phyloP scores from a whole-genome alignment of 177 flowering plant genomes.

The Vitis hybrid region DNA sequence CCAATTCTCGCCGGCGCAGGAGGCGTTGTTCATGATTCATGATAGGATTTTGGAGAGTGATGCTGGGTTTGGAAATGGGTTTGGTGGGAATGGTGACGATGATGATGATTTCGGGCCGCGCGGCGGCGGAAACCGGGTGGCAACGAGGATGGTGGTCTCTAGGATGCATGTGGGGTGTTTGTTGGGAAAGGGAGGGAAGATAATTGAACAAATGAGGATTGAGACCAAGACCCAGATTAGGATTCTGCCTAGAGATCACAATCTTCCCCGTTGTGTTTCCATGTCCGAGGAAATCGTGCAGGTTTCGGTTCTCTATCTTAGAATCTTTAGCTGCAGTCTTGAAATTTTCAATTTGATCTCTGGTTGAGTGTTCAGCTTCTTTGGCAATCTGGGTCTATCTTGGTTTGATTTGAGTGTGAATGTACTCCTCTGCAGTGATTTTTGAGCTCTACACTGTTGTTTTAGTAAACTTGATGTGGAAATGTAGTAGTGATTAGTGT shows the following conservation, averaged over 20 bases:
- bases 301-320: slow-evolving; percentile 37
- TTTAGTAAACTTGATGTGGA: too few species aligned
- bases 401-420: too few species aligned
- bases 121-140: slow-evolving; percentile 47
- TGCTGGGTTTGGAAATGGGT: slow-evolving; percentile 30
- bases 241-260: slow-evolving; percentile 85
- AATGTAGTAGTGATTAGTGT: too few species aligned
- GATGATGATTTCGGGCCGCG: slow-evolving; percentile 53
- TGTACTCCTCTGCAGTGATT: too few species aligned
- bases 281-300: slow-evolving; percentile 93
- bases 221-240: slow-evolving; percentile 97
- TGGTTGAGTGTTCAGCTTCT: neutral
- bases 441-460: too few species aligned
- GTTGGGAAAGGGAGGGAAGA: slow-evolving; percentile 96
- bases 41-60: slow-evolving; percentile 88
- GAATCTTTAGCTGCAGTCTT: neutral
- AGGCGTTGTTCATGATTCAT: slow-evolving; percentile 79
- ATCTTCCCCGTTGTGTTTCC: slow-evolving; percentile 77
- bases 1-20: slow-evolving; percentile 83
- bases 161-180: slow-evolving; percentile 86
- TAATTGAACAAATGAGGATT: slow-evolving; percentile 93
- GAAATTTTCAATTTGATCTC: neutral
- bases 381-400: too few species aligned
- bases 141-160: slow-evolving; percentile 85
- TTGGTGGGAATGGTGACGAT: slow-evolving; percentile 32